Base-by-base conservation (phyloP, 2,329 filamentous ascomycete genomes). In the Lizonia empirigonia region DNA sequence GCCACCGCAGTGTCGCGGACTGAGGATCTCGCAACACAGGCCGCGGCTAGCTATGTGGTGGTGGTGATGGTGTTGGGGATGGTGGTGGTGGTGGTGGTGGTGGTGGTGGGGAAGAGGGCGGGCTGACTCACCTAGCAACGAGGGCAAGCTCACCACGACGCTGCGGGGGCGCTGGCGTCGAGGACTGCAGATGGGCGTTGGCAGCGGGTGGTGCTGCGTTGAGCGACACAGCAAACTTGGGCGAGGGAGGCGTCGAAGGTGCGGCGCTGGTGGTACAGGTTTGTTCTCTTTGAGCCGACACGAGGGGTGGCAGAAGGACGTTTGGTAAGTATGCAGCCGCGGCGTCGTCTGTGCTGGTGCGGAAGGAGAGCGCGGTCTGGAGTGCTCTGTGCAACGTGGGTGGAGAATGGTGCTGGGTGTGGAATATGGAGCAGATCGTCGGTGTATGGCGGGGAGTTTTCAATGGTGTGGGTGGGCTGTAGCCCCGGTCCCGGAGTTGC, bases 121-220 rank as follows among this genome's bases (percentile, higher is more conserved):
- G 44, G 57, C 65, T 71, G 66, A 72, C 69, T 73, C 67, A 72
- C 70, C 67, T 66, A 42, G 50, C 42, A 34, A 50, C 32, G 52
- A 49, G 41, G 42, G 35, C 60, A 41, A 47, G 60, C 16, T 54
- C 56, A 60, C 32, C 53, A 56, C 55, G 35, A 39, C 46, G n/a
- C 39, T 16, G 50, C 44, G 40, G 47, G 36, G 13, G 40, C 37
- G 34, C 16, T 36, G 55, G 50, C 48, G 44, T 53, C 37, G 52
- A 50, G 48, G 47, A 16, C 18, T 23, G 45, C 49, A 29, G 29
- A 29, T 36, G 44, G 37, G 36, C 12, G 48, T 20, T 44, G 13
- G 41, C 41, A 36, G 20, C 53, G 50, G 58, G 38, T 58, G 53
- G 30, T 55, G 57, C 56, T 50, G 55, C 41, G 44, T 38, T 41